Base-by-base conservation (phyloP, 345 rosid species). In the Brassica carinata region DNA sequence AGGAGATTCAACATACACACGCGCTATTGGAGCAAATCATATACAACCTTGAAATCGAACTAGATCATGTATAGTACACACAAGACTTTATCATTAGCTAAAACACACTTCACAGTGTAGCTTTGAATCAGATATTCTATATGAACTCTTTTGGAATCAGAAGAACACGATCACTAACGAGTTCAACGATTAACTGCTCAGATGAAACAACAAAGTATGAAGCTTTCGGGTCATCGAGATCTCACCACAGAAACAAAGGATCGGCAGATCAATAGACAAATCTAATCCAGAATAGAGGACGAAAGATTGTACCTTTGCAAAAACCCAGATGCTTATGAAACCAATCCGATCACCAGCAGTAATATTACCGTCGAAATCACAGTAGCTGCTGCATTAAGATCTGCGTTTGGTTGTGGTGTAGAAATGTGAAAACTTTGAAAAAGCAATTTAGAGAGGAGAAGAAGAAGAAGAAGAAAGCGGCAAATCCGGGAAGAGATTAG, bases 301-400 rank as follows among this genome's bases (percentile, higher is more conserved):
- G 9, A 36, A 79, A 81, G 19, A 38, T 7, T 38, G 43, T 71
- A 81, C 77, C 80, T 23, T 81, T 5, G 33, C 36, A 65, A 65
- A 58, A 81, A 81, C 76, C 79, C 83, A 75, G 80, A 81, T 75
- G 75, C 53, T 75, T 68, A 81, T 80, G 63, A 70, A 64, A 59
- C 23, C 8, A 80, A 80, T 17, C 59, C 30, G 69, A 74, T 74
- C 71, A 61, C 31, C 6, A 31, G 5, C 29, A 65, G 0, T 13
- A 3, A 11, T 14, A 27, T 11, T 8, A 14, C 18, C 10, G 33
- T 75, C 68, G 64, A 81, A 64, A 81, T 71, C 59, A 64, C 23
- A 30, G 73, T 65, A 75, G 23, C 23, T 19, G 72, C 68, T 76
- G 77, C 64, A 71, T 71, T 64, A 81, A 71, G 84, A 81, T 81